These are phyloP conservation scores for Globisporangium emineosum DNA, from an alignment of 352 stramenopile genomes.

Conservation along the genomic window DNA sequence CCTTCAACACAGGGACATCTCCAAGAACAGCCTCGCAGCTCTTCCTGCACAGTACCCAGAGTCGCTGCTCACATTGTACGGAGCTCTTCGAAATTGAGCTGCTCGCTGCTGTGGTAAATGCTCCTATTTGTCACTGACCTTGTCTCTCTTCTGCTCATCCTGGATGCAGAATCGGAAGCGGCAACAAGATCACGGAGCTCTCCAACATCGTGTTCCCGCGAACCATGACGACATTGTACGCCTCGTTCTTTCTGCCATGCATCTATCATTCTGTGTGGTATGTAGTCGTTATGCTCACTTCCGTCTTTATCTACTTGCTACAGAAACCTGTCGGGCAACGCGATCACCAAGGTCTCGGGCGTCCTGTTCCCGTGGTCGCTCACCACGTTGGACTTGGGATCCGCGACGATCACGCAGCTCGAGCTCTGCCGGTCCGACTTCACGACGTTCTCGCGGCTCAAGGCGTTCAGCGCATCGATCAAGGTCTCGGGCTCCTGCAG, in stretches of 20 bases:
- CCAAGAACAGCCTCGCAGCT: conserved; percentile 37
- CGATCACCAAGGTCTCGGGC: conserved; percentile 49
- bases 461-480: conserved; percentile 39
- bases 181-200: conserved; percentile 49
- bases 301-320: not conserved
- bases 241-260: not conserved
- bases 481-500: conserved; percentile 42
- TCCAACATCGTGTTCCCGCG: conserved; percentile 48
- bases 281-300: no score
- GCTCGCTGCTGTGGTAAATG: not conserved
- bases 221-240: conserved; percentile 35
- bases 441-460: conserved; percentile 44
- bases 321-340: conserved; percentile 54
- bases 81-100: conserved; percentile 1
- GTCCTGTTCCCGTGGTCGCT: conserved; percentile 55
- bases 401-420: conserved; percentile 52
- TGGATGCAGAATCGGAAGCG: conserved; percentile 24
- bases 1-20: conserved; percentile 35
- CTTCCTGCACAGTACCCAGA: conserved; percentile 30
- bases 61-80: conserved; percentile 33
- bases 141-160: not conserved
- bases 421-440: conserved; percentile 68
- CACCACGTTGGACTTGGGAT: conserved; percentile 44
- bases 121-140: not conserved
- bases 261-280: no score